These are phyloP conservation scores for Talaromyces albobiverticillius DNA, from an alignment of 2,329 filamentous ascomycete genomes.

Conservation along the genomic window DNA sequence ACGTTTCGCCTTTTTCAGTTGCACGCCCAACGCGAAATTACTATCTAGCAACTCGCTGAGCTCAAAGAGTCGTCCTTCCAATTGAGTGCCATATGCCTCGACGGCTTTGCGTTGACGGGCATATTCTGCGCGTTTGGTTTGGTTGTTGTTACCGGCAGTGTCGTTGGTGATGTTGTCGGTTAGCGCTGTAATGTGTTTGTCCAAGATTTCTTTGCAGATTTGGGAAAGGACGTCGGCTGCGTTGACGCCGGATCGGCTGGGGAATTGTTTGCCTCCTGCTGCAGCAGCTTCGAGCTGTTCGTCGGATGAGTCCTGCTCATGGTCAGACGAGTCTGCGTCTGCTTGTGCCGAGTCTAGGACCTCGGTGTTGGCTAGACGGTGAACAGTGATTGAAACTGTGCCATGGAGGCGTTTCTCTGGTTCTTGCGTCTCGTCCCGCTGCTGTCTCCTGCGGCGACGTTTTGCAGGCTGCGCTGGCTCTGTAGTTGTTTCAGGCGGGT, in stretches of 20 bases:
- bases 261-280: constrained; percentile 38
- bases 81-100: constrained; percentile 46
- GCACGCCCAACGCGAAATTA: constrained; percentile 45
- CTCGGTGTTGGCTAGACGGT: constrained; percentile 36
- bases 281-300: constrained; percentile 26
- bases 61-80: constrained; percentile 50
- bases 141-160: constrained; percentile 28
- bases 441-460: constrained; percentile 10
- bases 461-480: background rate
- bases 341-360: constrained; percentile 24
- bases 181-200: constrained; percentile 44
- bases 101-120: constrained; percentile 48
- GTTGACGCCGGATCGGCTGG: constrained; percentile 46
- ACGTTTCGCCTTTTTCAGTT: constrained; percentile 44
- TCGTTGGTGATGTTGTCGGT: constrained; percentile 40
- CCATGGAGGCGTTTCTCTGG: constrained; percentile 21
- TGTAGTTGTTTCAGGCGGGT: background rate
- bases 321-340: constrained; percentile 17
- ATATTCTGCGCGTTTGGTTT: constrained; percentile 38
- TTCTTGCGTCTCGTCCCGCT: constrained; percentile 3
- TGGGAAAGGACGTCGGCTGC: constrained; percentile 52
- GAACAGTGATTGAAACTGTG: constrained; percentile 41
- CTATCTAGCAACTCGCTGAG: constrained; percentile 53
- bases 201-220: constrained; percentile 50
- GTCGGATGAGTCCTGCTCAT: constrained; percentile 21